Percentiles rank a stretch among this genome's conserved stretches.
Evolutionary conservation across 768 basidiomycete genomes (phyloP).

Genomic region (Boletus rufocinnamomeus): DNA sequence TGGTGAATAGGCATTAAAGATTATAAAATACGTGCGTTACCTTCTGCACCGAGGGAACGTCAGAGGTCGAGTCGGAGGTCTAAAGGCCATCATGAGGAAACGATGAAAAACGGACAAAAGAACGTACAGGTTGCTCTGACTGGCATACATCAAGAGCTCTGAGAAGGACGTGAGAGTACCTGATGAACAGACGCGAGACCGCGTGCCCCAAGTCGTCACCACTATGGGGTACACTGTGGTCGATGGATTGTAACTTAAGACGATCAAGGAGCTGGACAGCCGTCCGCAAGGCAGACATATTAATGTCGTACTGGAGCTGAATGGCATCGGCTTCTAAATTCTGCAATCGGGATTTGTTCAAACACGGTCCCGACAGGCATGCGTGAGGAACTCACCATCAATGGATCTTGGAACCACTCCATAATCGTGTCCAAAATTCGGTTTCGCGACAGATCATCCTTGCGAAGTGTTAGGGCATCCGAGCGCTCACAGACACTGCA

Average conservation of each 20-base stretch:
- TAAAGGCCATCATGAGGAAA: conserved; percentile 25
- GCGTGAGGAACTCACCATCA: conserved; percentile 43
- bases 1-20: conserved; percentile 4
- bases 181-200: conserved; percentile 77
- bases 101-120: not conserved
- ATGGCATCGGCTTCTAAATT: conserved; percentile 39
- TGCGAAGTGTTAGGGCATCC: conserved; percentile 63
- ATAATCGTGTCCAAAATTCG: conserved; percentile 73
- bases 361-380: not conserved
- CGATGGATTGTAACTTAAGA: conserved; percentile 63
- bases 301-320: conserved; percentile 61
- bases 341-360: conserved; percentile 25
- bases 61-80: conserved; percentile 53
- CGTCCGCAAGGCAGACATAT: conserved; percentile 71
- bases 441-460: conserved; percentile 67
- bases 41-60: conserved; percentile 48
- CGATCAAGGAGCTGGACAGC: conserved; percentile 75
- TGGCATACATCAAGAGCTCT: conserved; percentile 58
- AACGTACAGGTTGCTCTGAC: conserved; percentile 45
- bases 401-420: conserved; percentile 70
- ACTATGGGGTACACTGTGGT: conserved; percentile 48
- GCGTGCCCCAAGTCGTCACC: conserved; percentile 69
- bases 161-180: conserved; percentile 68
- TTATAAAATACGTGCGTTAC: conserved; percentile 30
- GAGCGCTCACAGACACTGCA: conserved; percentile 65